Percentiles rank a stretch among this genome's conserved stretches.
Evolutionary conservation across 176 grass and related monocot genomes (phyloP).

Genomic region (Paspalum notatum): DNA sequence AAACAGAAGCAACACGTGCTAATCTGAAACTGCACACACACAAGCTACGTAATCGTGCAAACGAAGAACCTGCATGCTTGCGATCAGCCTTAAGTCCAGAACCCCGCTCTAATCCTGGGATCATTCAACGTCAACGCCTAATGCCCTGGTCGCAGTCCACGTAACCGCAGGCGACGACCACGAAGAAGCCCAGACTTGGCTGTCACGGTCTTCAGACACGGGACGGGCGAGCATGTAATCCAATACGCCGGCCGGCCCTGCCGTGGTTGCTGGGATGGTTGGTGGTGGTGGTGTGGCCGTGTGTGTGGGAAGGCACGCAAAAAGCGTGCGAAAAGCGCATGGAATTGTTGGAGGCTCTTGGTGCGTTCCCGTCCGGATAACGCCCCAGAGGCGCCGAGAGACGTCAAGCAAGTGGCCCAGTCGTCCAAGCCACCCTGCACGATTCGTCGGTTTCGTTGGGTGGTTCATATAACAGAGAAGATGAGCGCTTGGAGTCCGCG

Average conservation of each 20-base stretch:
- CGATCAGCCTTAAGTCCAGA: too few species aligned
- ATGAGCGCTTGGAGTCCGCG: too few species aligned
- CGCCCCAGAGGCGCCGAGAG: conserved; percentile 3
- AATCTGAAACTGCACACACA: too few species aligned
- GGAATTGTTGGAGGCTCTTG: neutral
- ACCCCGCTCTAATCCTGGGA: neutral
- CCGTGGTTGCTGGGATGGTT: neutral
- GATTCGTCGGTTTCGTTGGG: neutral
- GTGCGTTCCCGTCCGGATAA: conserved; percentile 2
- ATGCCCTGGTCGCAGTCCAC: neutral
- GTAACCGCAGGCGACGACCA: neutral
- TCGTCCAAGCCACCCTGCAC: neutral
- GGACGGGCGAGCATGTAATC: neutral
- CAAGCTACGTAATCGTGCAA: too few species aligned
- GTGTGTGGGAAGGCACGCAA: neutral
- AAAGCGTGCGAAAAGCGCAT: conserved; percentile 20
- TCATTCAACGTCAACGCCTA: conserved; percentile 15
- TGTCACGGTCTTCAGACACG: neutral
- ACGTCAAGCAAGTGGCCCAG: too few species aligned
- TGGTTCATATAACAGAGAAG: too few species aligned
- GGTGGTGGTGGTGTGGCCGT: neutral
- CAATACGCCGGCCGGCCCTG: neutral
- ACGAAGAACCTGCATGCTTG: too few species aligned
- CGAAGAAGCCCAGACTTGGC: neutral
- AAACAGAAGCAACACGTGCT: too few species aligned